A percentile compares a stretch with the other conserved stretches of the same genome.
These are phyloP conservation scores for Phoma sp. DNA, from an alignment of 2,329 filamentous ascomycete genomes.

Conservation along the genomic window DNA sequence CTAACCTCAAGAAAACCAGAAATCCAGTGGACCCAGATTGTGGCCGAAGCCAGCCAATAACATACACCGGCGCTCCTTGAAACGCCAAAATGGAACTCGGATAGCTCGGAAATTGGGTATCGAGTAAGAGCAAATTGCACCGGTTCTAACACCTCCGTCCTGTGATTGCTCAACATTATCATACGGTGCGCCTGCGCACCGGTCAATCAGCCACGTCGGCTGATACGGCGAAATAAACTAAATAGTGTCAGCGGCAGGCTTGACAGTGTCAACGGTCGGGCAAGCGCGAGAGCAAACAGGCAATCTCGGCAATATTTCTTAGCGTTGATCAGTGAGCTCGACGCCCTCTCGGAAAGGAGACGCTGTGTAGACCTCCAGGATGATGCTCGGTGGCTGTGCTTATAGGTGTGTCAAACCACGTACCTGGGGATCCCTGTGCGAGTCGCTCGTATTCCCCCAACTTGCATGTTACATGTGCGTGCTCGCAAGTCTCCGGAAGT, in stretches of 20 bases:
- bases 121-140: constrained; percentile 5
- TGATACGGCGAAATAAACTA: not conserved
- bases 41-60: constrained; percentile 14
- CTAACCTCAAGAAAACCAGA: constrained; percentile 21
- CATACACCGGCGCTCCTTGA: not conserved
- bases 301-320: too few relatives aligned
- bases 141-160: not conserved
- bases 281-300: not conserved
- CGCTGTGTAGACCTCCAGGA: not conserved
- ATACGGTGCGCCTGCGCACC: constrained; percentile 24
- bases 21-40: constrained; percentile 17
- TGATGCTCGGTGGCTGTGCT: constrained; percentile 7
- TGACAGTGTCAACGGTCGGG: not conserved
- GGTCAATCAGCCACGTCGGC: constrained; percentile 6
- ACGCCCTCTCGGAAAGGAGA: not conserved
- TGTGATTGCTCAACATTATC: not conserved
- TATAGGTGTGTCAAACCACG: constrained; percentile 1
- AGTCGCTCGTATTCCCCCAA: constrained; percentile 15
- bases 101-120: constrained; percentile 28
- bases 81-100: constrained; percentile 20
- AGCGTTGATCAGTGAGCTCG: too few relatives aligned
- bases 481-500: constrained; percentile 7
- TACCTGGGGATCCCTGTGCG: constrained; percentile 26
- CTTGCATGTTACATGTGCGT: constrained; percentile 12
- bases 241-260: not conserved